Conservation (phyloP, 2,329 filamentous ascomycete genomes). For the Sphaerulina musiva region DNA sequence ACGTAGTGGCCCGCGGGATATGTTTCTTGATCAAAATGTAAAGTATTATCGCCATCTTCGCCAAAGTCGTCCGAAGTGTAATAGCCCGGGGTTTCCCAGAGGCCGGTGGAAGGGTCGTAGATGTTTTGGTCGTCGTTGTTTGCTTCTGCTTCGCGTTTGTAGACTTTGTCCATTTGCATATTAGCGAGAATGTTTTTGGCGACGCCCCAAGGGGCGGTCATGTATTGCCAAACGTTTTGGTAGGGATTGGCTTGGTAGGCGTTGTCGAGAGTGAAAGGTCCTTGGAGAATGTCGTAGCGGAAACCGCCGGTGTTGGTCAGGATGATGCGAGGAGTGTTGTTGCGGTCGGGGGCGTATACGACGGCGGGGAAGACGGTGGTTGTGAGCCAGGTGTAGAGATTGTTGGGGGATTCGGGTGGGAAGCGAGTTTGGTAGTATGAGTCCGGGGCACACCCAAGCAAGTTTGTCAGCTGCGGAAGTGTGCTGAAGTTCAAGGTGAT, state of each 20-base stretch:
- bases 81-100: constrained; percentile 43
- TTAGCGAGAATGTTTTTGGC: constrained; percentile 20
- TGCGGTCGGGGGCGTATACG: constrained; percentile 46
- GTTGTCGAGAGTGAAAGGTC: constrained; percentile 53
- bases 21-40: constrained; percentile 35
- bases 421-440: constrained; percentile 16
- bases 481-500: constrained; percentile 17
- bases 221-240: constrained; percentile 48
- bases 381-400: constrained; percentile 18
- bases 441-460: constrained; percentile 16
- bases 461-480: constrained; percentile 15
- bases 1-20: constrained; percentile 16
- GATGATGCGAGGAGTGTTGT: constrained; percentile 50
- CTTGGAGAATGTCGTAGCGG: constrained; percentile 57
- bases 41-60: constrained; percentile 51
- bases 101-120: constrained; percentile 15
- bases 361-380: constrained; percentile 34
- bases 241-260: constrained; percentile 54
- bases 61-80: constrained; percentile 54
- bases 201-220: constrained; percentile 30
- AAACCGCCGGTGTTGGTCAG: constrained; percentile 56
- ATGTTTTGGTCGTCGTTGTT: constrained; percentile 3
- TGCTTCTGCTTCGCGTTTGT: constrained; percentile 13
- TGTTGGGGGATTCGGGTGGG: constrained; percentile 13
- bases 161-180: constrained; percentile 25